A percentile compares a stretch with the other conserved stretches of the same genome.
These are phyloP conservation scores for Trichoderma asperellum DNA, from an alignment of 2,329 filamentous ascomycete species.

Conservation along the genomic window DNA sequence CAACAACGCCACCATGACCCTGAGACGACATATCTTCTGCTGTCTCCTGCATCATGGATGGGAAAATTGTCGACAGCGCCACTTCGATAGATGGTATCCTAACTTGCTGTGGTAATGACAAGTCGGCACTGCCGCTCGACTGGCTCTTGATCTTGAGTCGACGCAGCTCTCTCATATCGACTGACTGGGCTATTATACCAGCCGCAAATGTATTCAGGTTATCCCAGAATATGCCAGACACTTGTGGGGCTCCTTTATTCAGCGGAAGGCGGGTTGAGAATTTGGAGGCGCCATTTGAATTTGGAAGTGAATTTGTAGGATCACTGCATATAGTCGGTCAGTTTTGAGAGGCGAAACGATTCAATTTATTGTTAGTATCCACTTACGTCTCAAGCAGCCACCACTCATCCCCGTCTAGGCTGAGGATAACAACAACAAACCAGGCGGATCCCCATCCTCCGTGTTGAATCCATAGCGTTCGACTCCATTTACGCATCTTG, in stretches of 20 bases:
- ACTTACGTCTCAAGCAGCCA: constrained; percentile 70
- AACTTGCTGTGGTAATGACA: constrained; percentile 48
- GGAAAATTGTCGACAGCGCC: constrained; percentile 52
- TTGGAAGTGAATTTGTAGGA: constrained; percentile 35
- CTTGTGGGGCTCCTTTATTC: constrained; percentile 48
- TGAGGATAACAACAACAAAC: constrained; percentile 72
- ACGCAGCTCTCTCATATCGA: constrained; percentile 54
- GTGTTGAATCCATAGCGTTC: constrained; percentile 70
- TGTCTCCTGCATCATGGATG: constrained; percentile 39
- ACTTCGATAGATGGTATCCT: constrained; percentile 54
- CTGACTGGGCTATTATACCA: constrained; percentile 55
- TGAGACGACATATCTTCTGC: constrained; percentile 22
- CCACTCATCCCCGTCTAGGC: constrained; percentile 76
- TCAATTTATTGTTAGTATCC: background rate
- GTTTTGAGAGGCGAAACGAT: background rate
- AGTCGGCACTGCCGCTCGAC: constrained; percentile 42
- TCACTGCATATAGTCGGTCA: constrained; percentile 35
- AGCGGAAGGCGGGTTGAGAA: constrained; percentile 50
- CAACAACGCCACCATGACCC: constrained; percentile 19
- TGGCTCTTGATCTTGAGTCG: constrained; percentile 49
- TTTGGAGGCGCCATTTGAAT: constrained; percentile 35
- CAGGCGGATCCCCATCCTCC: constrained; percentile 73
- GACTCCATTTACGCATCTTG: constrained; percentile 66
- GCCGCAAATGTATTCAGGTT: constrained; percentile 55
- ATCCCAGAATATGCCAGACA: constrained; percentile 56